Conservation (phyloP, 2,329 filamentous ascomycete genomes). For the Scedosporium aurantiacum region DNA sequence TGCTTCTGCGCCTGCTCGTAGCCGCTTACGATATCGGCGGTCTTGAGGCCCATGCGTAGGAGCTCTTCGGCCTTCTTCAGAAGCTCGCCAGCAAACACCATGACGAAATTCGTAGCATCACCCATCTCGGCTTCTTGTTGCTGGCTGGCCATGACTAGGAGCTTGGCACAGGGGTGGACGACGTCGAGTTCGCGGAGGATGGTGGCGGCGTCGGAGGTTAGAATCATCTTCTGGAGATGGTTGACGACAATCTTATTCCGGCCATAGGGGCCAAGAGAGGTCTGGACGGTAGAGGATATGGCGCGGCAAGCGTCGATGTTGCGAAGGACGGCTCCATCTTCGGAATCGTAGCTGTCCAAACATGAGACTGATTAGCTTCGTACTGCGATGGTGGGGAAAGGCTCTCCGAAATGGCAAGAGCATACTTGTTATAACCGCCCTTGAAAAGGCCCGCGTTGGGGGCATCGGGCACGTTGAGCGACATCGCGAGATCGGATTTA, state of each 20-base stretch:
- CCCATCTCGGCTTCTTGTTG: constrained; percentile 99
- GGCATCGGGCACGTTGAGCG: constrained; percentile 87
- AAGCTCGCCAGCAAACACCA: constrained; percentile 87
- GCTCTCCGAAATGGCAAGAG: constrained; percentile 4
- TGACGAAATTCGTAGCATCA: constrained; percentile 95
- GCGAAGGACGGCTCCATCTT: constrained; percentile 96
- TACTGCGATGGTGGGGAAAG: constrained; percentile 8
- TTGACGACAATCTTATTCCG: constrained; percentile 99
- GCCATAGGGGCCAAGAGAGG: constrained; percentile 90
- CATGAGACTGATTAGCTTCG: constrained; percentile 18
- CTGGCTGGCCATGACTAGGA: constrained; percentile 96
- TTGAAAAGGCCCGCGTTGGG: constrained; percentile 94
- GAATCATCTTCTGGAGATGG: constrained; percentile 98
- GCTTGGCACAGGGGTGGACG: constrained; percentile 93
- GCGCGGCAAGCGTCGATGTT: constrained; percentile 98
- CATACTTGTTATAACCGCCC: constrained; percentile 85
- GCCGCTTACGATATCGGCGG: constrained; percentile 90
- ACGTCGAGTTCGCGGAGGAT: constrained; percentile 97
- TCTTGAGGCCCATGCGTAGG: constrained; percentile 92
- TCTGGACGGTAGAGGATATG: constrained; percentile 92
- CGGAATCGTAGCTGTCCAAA: constrained; percentile 74
- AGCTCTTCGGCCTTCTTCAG: constrained; percentile 95
- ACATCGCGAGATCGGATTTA: constrained; percentile 33
- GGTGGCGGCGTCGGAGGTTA: constrained; percentile 94
- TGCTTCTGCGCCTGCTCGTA: constrained; percentile 92